Conservation (phyloP, 768 basidiomycete species). For the Asterophora lycoperdoides region DNA sequence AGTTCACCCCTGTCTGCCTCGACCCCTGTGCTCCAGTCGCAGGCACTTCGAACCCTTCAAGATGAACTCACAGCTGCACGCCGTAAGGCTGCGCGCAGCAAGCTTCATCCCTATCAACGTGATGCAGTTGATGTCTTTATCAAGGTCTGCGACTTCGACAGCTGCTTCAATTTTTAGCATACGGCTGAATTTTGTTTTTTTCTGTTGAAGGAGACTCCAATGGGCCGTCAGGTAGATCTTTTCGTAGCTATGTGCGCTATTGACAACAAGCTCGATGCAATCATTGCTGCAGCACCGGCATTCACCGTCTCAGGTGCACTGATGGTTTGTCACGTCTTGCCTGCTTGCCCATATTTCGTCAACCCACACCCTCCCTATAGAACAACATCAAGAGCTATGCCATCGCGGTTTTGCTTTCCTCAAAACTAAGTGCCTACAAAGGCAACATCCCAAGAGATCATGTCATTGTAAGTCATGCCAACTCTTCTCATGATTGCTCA, state of each 20-base stretch:
- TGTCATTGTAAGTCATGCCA: conserved; percentile 18
- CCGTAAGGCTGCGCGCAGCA: not conserved
- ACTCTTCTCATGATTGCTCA: no score
- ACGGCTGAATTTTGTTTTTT: not conserved
- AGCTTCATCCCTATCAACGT: conserved; percentile 12
- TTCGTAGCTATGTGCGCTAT: not conserved
- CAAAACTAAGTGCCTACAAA: conserved; percentile 21
- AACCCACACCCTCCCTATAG: no score
- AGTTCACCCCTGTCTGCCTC: no score
- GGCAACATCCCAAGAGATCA: conserved; percentile 14
- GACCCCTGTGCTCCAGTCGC: not conserved
- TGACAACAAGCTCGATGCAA: conserved; percentile 9
- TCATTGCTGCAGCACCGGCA: conserved; percentile 5
- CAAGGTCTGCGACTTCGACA: not conserved
- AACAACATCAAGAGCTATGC: conserved; percentile 19
- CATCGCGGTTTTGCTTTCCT: conserved; percentile 19
- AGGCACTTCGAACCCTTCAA: not conserved
- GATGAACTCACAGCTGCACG: not conserved
- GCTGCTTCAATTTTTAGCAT: not conserved
- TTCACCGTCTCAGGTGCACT: conserved; percentile 6
- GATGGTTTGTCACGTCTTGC: conserved; percentile 4
- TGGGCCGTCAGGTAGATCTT: not conserved
- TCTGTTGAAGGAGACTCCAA: not conserved
- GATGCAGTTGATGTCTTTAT: conserved; percentile 1
- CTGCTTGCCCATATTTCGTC: no score